Base-by-base conservation (phyloP, 2,329 filamentous ascomycete genomes). In the Pseudogymnoascus sp. region DNA sequence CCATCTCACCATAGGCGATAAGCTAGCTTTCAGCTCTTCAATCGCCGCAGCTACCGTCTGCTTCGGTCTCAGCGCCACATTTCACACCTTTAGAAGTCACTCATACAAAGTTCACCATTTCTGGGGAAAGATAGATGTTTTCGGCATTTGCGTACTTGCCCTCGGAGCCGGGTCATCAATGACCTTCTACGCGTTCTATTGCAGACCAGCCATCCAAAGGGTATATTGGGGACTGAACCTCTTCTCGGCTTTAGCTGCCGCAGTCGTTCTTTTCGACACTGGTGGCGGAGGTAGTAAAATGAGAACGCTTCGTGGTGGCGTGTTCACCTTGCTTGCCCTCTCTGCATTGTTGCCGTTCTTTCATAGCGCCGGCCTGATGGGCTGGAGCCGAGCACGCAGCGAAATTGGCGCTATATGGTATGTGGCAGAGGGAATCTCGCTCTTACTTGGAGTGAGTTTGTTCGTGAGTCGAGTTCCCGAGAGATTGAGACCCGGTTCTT, bases 391-490 rank as follows among this genome's bases (percentile, higher is more conserved):
- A 31, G 67, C 68, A 5, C 65, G 63, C 38, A 16, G 21, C 34
- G 60, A 69, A 34, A 68, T 67, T 5, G 67, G 69, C 12, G 66
- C 65, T 16, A 63, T 66, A 25, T 71, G 68, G 67, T 71, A 70
- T 66, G 53, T 69, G 14, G 66, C 65, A 7, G 66, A 69, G n/a
- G 67, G 63, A 4, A 5, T 69, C 7, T 60, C 61, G 50, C 61
- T 66, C 34, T 37, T 69, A 11, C 28, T 66, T 46, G 67, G 68
- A 6, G 68, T 70, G 2, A 16, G 61, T 18, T 40, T 18, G 36
- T 10, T 42, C n/a, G 60, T 79, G 78, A 75, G 72, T 7, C 72
- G 75, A 50, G 75, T 81, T 59, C 79, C 79, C 1, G 79, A 81
- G 68, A 72, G 72, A 28, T 68, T 74, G 59, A 72, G 67, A 16